These are phyloP conservation scores for Aspergillus tanneri DNA, from an alignment of 2,329 filamentous ascomycete species.

Conservation along the genomic window DNA sequence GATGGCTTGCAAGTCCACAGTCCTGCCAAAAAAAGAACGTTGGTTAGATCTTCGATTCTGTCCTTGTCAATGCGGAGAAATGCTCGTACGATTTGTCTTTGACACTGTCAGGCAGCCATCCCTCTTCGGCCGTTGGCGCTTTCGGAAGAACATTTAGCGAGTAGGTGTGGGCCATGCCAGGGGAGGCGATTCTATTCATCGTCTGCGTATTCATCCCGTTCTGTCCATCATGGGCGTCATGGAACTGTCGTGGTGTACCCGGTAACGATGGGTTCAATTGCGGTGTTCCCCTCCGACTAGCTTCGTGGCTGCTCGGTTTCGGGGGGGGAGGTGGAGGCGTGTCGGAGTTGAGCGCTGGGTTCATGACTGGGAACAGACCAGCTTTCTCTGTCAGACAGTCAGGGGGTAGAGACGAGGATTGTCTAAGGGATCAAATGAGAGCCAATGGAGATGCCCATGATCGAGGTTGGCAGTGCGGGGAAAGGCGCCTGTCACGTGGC, in stretches of 20 bases:
- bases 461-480: neutral
- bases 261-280: constrained; percentile 48
- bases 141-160: constrained; percentile 24
- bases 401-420: constrained; percentile 10
- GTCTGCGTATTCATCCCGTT: constrained; percentile 9
- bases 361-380: constrained; percentile 21
- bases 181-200: constrained; percentile 8
- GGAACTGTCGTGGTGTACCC: constrained; percentile 43
- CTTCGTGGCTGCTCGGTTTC: constrained; percentile 68
- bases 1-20: constrained; percentile 67
- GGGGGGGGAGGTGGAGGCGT: constrained; percentile 69
- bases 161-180: constrained; percentile 13
- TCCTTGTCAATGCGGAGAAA: neutral
- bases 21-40: constrained; percentile 25
- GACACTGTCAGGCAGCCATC: constrained; percentile 73
- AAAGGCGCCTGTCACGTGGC: neutral
- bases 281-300: constrained; percentile 66
- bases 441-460: neutral
- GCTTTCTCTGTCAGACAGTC: no score
- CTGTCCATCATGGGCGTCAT: constrained; percentile 25
- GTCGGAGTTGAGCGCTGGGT: constrained; percentile 46
- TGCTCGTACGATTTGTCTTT: constrained; percentile 76
- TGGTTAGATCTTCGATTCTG: neutral
- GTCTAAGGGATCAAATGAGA: neutral
- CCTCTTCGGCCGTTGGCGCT: constrained; percentile 53